Percentiles rank a stretch among this genome's conserved stretches.
Conservation (phyloP, 768 basidiomycete species). For the Mycena belliarum region DNA sequence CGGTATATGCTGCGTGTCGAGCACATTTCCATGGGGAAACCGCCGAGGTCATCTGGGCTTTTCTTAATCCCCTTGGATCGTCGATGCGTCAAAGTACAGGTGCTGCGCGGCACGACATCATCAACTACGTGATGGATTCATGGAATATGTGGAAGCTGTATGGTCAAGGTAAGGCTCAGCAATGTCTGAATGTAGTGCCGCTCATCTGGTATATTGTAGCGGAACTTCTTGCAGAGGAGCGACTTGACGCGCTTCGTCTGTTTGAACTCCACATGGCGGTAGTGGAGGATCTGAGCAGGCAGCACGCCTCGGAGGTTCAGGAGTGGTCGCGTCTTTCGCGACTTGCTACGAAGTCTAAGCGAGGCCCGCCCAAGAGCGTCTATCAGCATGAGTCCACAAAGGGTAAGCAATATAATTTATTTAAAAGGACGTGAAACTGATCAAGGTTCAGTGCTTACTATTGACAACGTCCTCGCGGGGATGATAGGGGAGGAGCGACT, state of each 20-base stretch:
- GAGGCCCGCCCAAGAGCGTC: neutral
- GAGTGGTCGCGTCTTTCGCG: neutral
- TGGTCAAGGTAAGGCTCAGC: neutral
- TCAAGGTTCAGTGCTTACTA: neutral
- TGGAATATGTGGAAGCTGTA: slow-evolving; percentile 4
- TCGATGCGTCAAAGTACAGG: slow-evolving; percentile 12
- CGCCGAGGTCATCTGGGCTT: slow-evolving; percentile 6
- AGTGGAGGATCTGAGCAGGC: slow-evolving; percentile 5
- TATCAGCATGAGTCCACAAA: neutral
- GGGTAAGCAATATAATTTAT: neutral
- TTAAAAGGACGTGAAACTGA: neutral
- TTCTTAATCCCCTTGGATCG: slow-evolving; percentile 3
- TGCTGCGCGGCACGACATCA: slow-evolving; percentile 1
- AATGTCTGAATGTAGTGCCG: neutral
- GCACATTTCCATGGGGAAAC: slow-evolving; percentile 13
- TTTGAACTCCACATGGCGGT: neutral
- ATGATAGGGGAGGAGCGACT: slow-evolving; percentile 2
- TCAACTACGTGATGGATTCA: slow-evolving; percentile 8
- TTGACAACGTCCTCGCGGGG: neutral
- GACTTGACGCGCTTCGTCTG: neutral
- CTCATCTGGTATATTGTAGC: neutral
- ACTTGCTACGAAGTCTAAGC: neutral
- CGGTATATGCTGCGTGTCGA: slow-evolving; percentile 9
- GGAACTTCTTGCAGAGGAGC: slow-evolving; percentile 4
- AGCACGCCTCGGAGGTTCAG: neutral